Evolutionary conservation across 2,329 filamentous ascomycete species (phyloP).

Genomic region (Neoascochyta sp.): DNA sequence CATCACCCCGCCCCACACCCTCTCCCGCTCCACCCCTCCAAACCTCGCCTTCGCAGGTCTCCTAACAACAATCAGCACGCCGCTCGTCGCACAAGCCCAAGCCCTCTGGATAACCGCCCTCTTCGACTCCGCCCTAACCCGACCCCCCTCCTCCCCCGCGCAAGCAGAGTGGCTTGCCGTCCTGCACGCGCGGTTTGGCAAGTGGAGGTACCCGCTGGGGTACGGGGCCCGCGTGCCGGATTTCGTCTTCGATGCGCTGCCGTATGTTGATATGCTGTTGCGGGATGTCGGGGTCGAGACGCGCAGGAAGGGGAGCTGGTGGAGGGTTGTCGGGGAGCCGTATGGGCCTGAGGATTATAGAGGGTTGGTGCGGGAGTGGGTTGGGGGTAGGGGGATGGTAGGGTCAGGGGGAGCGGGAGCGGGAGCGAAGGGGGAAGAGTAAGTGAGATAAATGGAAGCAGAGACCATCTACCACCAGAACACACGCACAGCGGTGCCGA

Average conservation of each 20-base stretch:
- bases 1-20: conserved; percentile 36
- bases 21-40: conserved; percentile 5
- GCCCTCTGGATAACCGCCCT: conserved; percentile 57
- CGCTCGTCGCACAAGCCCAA: conserved; percentile 40
- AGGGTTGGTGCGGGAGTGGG: conserved; percentile 54
- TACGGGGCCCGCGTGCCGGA: conserved; percentile 62
- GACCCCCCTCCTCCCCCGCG: conserved; percentile 10
- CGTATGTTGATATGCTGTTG: conserved; percentile 63
- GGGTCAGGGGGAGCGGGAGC: too few relatives aligned
- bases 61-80: conserved; percentile 37
- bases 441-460: too few relatives aligned
- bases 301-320: conserved; percentile 4
- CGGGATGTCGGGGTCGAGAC: conserved; percentile 6
- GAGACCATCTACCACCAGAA: too few relatives aligned
- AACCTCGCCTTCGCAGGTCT: conserved; percentile 22
- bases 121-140: conserved; percentile 51
- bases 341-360: conserved; percentile 60
- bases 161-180: conserved; percentile 43
- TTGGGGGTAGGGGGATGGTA: too few relatives aligned
- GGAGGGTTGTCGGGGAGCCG: conserved; percentile 33
- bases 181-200: conserved; percentile 58
- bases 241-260: conserved; percentile 72
- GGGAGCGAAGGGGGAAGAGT: too few relatives aligned
- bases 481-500: too few relatives aligned
- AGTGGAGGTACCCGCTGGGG: conserved; percentile 55